Evolutionary conservation across 106 monocot genomes (phyloP), one percentile per base, ranked within the genome.

Genomic region (Platanthera zijinensis): DNA sequence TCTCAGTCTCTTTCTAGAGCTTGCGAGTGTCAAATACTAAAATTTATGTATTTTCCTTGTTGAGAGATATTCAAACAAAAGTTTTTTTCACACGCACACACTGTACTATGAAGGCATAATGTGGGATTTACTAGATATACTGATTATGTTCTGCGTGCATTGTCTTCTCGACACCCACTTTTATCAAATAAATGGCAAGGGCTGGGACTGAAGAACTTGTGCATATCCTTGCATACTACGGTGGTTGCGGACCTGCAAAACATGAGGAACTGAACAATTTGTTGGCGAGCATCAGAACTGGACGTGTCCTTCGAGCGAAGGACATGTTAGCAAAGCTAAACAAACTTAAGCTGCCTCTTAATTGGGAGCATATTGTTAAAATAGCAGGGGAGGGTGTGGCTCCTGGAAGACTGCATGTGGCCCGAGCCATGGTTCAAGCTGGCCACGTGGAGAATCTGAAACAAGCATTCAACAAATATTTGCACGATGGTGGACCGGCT

Each of bases 321-420:
- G 87, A 83, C 81, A 96, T 96, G 89, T 77, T 96, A 10, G 21
- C 76, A 47, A 96, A 96, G 68, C 81, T 93, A 73, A 89, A 76
- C 7, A 87, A 78, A 50, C 75, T 96, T 21, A 93, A 89, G 76
- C 76, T 89, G 79, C 89, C 96, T 57, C 46, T 96, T 30, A 89
- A 91, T 46, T 96, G 96, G 96, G 96, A 96, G 51, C 78, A 87
- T 75, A 82, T 96, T 18, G 50, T 75, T 51, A 87, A 84, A 85
- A 93, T 96, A 79, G 96, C 93, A 68, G 96, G 96, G 9, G 71
- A 86, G 68, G 93, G 93, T 59, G 93, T 96, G 14, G 93, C 96
- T 25, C 96, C 96, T n/a, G 96, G 96, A 57, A 79, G 96, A 81
- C 56, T 96, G 57, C 96, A 96, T 84, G 83, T 96, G 7, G 96